These are phyloP conservation scores for Ogataea parapolymorpha DNA, from an alignment of 805 yeast genomes.

Conservation along the genomic window DNA sequence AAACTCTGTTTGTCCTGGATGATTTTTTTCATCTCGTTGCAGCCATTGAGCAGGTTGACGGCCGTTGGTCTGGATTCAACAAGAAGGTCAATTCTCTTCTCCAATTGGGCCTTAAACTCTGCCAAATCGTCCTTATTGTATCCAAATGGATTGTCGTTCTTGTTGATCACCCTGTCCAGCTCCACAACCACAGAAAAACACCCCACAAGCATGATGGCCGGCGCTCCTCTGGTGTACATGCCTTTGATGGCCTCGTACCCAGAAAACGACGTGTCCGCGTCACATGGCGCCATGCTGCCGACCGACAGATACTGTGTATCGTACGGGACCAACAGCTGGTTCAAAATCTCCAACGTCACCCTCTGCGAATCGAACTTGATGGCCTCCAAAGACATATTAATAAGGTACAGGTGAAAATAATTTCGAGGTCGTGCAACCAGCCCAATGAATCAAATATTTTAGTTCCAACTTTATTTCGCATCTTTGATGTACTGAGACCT, in stretches of 20 bases:
- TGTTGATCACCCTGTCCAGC: slow-evolving; percentile 34
- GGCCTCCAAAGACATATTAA: slow-evolving; percentile 51
- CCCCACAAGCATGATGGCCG: slow-evolving; percentile 96
- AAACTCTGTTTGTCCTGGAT: slow-evolving; percentile 18
- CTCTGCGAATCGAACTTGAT: slow-evolving; percentile 55
- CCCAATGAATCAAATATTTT: background rate
- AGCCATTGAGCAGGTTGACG: slow-evolving; percentile 82
- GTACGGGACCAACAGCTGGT: slow-evolving; percentile 82
- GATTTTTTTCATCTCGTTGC: slow-evolving; percentile 42
- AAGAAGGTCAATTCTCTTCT: slow-evolving; percentile 56
- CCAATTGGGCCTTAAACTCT: slow-evolving; percentile 37
- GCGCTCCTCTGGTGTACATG: slow-evolving; percentile 98
- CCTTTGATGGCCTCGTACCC: slow-evolving; percentile 79
- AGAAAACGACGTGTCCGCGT: slow-evolving; percentile 56
- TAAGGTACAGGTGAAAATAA: background rate
- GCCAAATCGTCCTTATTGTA: slow-evolving; percentile 20
- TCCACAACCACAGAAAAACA: slow-evolving; percentile 82
- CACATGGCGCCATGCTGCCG: slow-evolving; percentile 49
- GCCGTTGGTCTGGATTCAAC: slow-evolving; percentile 91
- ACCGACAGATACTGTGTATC: slow-evolving; percentile 66
- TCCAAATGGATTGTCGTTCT: slow-evolving; percentile 28
- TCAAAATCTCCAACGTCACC: slow-evolving; percentile 57
- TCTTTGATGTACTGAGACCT: slow-evolving; percentile 4
- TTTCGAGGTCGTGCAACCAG: slow-evolving; percentile 5
- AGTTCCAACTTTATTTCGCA: background rate